Evolutionary conservation across 352 stramenopile genomes (phyloP), one percentile per base, ranked within the genome.

Genomic region (Phytophthora megakarya): DNA sequence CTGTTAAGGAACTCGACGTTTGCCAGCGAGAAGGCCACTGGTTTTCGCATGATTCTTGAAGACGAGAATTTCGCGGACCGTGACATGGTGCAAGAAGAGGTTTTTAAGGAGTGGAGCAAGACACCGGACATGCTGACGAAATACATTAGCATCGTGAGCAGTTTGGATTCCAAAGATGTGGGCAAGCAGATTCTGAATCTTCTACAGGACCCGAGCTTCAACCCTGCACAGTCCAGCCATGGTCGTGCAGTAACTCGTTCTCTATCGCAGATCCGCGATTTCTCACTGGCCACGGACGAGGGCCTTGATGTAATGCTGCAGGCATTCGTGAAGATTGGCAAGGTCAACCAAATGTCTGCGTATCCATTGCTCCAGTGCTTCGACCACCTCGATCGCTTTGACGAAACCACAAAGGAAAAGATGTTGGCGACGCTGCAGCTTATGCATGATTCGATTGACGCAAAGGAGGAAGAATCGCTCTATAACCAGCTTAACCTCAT

Each of bases 401-500:
- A 88, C 15, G 78, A 80, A 9, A 75, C 50, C 10, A 88, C 78
- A 6, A 84, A 89, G 63, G 42, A 51, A 13, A 90, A 86, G 61
- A 49, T 92, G 35, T 61, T 81, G 32, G 62, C 58, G 26, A 72
- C 75, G 9, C 64, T 95, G 42, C 65, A 91, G 58, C 73, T 76
- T 40, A 85, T 95, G 79, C 86, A 92, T 37, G 75, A 85, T 52
- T 73, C 78, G 43, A 89, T 93, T 54, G 84, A 90, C 75, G 84
- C 80, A 68, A 89, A 89, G 62, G 86, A 86, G 60, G 76, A 92
- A 43, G 80, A 92, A 61, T 92, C 84, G 65, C 75, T 92, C 10
- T 92, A 87, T 72, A 92, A 90, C 72, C 85, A 93, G 68, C 80
- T 95, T 21, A 92, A 83, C 70, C 92, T 95, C 55, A 90, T 93